A percentile compares a stretch with the other conserved stretches of the same genome.
Conservation (phyloP, 176 grass and related monocot genomes). For the Phoenix dactylifera region DNA sequence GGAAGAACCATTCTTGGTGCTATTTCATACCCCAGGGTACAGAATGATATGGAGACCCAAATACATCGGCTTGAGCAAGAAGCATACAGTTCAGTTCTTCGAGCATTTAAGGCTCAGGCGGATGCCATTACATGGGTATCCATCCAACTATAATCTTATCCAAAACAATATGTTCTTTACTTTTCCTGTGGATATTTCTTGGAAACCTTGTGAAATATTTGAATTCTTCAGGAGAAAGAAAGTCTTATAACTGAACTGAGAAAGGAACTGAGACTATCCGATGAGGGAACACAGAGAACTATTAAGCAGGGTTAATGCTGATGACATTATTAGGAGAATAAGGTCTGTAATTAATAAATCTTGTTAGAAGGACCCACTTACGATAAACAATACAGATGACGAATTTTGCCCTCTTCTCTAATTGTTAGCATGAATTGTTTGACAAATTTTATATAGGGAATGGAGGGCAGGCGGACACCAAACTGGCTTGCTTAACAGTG, state of each 20-base stretch:
- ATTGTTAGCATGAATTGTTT: too few relatives aligned
- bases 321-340: conserved; percentile 87
- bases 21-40: conserved; percentile 45
- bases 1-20: conserved; percentile 44
- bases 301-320: conserved; percentile 66
- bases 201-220: not conserved
- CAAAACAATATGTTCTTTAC: not conserved
- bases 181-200: too few relatives aligned
- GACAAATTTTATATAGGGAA: conserved; percentile 22
- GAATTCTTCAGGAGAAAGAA: conserved; percentile 81
- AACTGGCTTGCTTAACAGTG: conserved; percentile 41
- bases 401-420: too few relatives aligned
- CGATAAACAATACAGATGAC: too few relatives aligned
- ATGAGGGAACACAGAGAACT: conserved; percentile 82
- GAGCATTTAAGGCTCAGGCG: conserved; percentile 96
- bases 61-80: conserved; percentile 95
- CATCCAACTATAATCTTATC: conserved; percentile 11
- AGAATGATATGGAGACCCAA: conserved; percentile 66
- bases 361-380: too few relatives aligned
- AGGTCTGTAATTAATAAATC: conserved; percentile 31
- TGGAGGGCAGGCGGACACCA: conserved; percentile 49
- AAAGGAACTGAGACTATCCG: conserved; percentile 90
- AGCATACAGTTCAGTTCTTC: conserved; percentile 87
- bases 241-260: conserved; percentile 87
- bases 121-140: conserved; percentile 89